Evolutionary conservation across 2,329 filamentous ascomycete genomes (phyloP).

Genomic region (Metarhizium rileyi): DNA sequence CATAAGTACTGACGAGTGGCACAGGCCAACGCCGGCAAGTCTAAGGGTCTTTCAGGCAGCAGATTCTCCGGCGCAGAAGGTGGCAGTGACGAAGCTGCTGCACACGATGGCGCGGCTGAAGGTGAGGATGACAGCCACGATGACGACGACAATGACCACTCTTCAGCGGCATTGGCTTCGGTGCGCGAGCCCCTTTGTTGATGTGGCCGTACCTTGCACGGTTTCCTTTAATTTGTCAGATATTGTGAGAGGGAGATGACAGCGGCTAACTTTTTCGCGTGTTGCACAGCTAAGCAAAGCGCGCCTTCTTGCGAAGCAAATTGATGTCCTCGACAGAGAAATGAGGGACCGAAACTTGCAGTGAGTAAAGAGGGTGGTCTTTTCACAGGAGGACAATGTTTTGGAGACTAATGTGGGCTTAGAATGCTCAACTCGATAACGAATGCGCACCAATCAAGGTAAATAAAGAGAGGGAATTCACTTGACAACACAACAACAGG

Average conservation of each 20-base stretch:
- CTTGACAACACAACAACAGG: background rate
- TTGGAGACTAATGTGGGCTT: background rate
- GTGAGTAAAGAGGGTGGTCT: conserved; percentile 15
- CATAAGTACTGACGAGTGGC: background rate
- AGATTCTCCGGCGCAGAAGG: conserved; percentile 38
- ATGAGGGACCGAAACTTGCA: conserved; percentile 45
- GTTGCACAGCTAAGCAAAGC: conserved; percentile 32
- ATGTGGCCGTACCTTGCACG: conserved; percentile 22
- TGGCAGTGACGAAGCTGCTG: conserved; percentile 22
- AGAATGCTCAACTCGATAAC: conserved; percentile 17
- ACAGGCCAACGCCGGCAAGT: conserved; percentile 36
- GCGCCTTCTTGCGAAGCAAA: conserved; percentile 35
- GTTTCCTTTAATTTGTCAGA: conserved; percentile 9
- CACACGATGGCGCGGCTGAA: conserved; percentile 34
- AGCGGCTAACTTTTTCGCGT: conserved; percentile 9
- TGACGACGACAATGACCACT: conserved; percentile 47
- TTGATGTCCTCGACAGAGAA: conserved; percentile 45
- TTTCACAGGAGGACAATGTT: background rate
- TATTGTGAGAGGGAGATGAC: background rate
- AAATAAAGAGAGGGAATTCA: background rate
- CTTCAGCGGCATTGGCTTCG: conserved; percentile 57
- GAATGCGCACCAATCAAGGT: conserved; percentile 10
- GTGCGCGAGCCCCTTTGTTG: conserved; percentile 47
- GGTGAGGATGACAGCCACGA: conserved; percentile 51
- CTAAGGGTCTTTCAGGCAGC: conserved; percentile 45